Base-by-base conservation (phyloP, 805 yeast species). In the Kockiozyma suomiensis region DNA sequence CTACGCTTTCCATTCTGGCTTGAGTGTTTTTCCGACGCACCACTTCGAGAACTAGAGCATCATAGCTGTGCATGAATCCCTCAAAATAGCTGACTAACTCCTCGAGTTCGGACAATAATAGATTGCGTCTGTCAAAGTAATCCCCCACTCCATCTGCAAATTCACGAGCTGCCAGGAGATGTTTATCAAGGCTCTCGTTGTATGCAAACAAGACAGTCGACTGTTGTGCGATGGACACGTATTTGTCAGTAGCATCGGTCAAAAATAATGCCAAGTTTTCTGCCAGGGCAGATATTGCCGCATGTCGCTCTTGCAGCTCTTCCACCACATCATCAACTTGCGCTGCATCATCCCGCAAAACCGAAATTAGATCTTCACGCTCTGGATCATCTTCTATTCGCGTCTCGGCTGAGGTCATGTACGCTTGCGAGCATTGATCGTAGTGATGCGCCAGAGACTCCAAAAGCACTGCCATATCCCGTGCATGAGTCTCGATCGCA, bases 401-500 rank as follows among this genome's bases (percentile, higher is more conserved):
- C 13, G 65, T 56, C 0, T 72, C 68, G n/a, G 74, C 70, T 23
- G 71, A 68, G n/a, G 80, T 73, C 5, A 76, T 61, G 15, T 75
- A 66, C 3, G 74, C 73, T 61, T 81, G 74, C 12, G 75, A 67
- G 66, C 96, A 88, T 70, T 88, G 90, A 72, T 91, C 97, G 68
- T 85, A 90, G 74, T 91, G 97, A 55, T 82, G 83, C 10, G 96
- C 86, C 49, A 91, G 75, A 68, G 91, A 83, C 57, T 84, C 85
- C 35, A 92, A 75, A 17, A 87, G 76, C 1, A 81, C 79, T 0
- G 89, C 96, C 73, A 90, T 78, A 54, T 87, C 94, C 59, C 80
- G 78, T 55, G 90, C 96, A 55, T 69, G 68, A 2, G 58, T 66
- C n/a, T 75, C 75, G 4, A 72, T 58, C 1, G 60, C 33, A 7